A percentile compares a stretch with the other conserved stretches of the same genome.
These are phyloP conservation scores for Neonothopanus nambi DNA, from an alignment of 1,284 basidiomycete genomes.

Conservation along the genomic window DNA sequence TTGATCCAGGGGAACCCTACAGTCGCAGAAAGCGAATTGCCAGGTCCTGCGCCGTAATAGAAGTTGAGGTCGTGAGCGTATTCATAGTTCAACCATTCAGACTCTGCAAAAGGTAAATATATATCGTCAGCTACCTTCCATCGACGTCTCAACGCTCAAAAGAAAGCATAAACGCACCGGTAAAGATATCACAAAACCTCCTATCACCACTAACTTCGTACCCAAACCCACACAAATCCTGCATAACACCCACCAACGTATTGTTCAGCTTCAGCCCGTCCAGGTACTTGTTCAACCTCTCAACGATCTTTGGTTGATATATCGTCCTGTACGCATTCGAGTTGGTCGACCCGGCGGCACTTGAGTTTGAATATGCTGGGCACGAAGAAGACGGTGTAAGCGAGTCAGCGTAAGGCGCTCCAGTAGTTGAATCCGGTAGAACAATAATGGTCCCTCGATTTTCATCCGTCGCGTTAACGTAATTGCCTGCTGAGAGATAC, in stretches of 20 bases:
- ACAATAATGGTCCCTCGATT: slow-evolving; percentile 37
- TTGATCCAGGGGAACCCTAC: slow-evolving; percentile 43
- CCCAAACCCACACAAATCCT: slow-evolving; percentile 43
- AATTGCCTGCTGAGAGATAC: slow-evolving; percentile 44
- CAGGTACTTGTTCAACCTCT: no score
- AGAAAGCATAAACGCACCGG: no score
- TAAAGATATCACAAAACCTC: no score
- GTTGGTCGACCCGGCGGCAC: no score
- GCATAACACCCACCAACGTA: slow-evolving; percentile 41
- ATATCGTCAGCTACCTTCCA: no score
- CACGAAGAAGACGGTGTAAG: no score
- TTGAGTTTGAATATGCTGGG: no score
- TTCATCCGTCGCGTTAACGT: slow-evolving; percentile 27
- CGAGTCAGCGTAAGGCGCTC: no score
- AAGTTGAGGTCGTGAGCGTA: slow-evolving; percentile 58
- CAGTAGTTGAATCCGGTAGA: slow-evolving; percentile 40
- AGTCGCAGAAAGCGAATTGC: slow-evolving; percentile 41
- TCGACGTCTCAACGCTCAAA: no score
- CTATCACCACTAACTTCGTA: no score
- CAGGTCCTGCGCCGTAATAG: slow-evolving; percentile 46
- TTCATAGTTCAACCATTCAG: slow-evolving; percentile 54
- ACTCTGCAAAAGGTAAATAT: slow-evolving; percentile 38
- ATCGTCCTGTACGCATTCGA: no score
- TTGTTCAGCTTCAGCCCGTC: slow-evolving; percentile 31
- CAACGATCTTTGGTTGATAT: no score